Evolutionary conservation across 768 basidiomycete species (phyloP).

Genomic region (Coprinopsis marcescibilis): DNA sequence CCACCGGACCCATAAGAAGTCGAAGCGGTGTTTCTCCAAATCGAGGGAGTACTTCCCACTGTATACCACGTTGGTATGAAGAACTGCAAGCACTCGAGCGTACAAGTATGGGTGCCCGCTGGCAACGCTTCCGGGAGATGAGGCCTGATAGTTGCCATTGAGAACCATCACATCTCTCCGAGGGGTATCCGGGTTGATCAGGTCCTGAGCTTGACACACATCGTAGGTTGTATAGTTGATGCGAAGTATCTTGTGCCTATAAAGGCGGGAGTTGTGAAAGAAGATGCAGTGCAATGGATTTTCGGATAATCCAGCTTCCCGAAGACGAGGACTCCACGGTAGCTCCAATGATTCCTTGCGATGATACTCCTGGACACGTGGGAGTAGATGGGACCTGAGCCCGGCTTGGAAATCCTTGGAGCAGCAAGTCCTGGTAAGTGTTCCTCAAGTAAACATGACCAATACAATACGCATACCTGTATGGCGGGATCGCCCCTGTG

Average conservation of each 20-base stretch:
- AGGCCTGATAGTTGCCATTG: background rate
- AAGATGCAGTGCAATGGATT: background rate
- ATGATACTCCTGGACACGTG: background rate
- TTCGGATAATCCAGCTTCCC: background rate
- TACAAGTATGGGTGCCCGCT: constrained; percentile 18
- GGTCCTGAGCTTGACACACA: background rate
- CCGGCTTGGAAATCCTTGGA: too few species aligned
- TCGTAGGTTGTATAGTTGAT: background rate
- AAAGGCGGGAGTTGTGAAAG: background rate
- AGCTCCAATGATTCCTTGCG: background rate
- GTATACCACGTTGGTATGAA: constrained; percentile 13
- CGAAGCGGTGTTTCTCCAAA: background rate
- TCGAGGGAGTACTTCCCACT: background rate
- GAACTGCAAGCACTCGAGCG: constrained; percentile 16
- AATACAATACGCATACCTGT: background rate
- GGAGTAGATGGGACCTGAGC: background rate
- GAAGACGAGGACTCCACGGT: background rate
- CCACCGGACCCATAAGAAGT: background rate
- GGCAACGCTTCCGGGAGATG: background rate
- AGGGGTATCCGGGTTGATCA: background rate
- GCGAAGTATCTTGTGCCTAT: background rate
- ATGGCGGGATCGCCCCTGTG: background rate
- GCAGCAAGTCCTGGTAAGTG: background rate
- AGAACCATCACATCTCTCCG: background rate
- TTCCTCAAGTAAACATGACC: background rate